Base-by-base conservation (phyloP, 495 filamentous ascomycete species). In the Articulospora tetracladia region DNA sequence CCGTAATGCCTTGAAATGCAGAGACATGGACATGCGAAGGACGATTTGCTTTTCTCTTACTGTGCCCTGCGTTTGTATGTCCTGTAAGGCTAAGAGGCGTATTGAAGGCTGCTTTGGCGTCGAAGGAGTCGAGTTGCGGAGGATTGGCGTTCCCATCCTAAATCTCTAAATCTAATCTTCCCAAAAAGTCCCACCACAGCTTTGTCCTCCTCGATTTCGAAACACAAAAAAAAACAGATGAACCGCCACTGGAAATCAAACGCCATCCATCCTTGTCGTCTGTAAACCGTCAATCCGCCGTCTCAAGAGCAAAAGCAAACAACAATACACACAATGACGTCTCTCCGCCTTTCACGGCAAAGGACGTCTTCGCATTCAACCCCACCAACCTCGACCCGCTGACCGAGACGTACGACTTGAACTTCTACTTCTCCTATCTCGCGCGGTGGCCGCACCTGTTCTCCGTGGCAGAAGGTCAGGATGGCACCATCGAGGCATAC, bases 381-480 rank as follows among this genome's bases (percentile, higher is more conserved):
- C 74, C 82, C 32, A 86, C 85, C 36, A 93, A 92, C 69, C 89
- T 98, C 41, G 94, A 98, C 72, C 89, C 90, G 12, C 77, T 97
- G 56, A 97, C 94, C 20, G 94, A 98, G 74, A 98, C 94, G 63
- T 98, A 97, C 74, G 90, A 93, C 71, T 81, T 96, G 58, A 83
- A 86, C 59, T 98, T 97, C 79, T 98, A 98, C 76, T 81, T 97
- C 36, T 89, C 93, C 57, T 98, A 98, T 73, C 82, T 96, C 12
- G 91, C 89, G 53, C 90, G 89, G 75, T 98, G 94, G 94, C 94
- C 94, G 0, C 86, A 91, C 1, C 84, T 98, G 24, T 97, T 96
- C 74, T 90, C 85, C 64, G 87, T 91, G 19, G 88, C 95, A 48
- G 89, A 96, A 70, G 89, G 91, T 55, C 81, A 82, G 44, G 75